Base-by-base conservation (phyloP, 495 filamentous ascomycete genomes). In the Hypoxylon perforatum region DNA sequence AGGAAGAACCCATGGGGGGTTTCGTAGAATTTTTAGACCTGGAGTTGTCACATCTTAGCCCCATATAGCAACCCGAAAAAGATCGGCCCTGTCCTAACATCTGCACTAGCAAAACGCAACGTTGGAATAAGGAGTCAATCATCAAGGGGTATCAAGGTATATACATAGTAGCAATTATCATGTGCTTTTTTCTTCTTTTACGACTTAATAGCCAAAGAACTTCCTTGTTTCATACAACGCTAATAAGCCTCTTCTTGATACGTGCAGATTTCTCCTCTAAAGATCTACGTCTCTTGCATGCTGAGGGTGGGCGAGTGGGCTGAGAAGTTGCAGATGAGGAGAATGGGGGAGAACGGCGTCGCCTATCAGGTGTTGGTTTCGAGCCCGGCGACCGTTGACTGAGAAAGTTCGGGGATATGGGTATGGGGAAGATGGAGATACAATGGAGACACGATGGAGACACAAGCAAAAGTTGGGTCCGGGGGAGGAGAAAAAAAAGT, bases 61-160 rank as follows among this genome's bases (percentile, higher is more conserved):
- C 30, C 17, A 57, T 68, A 49, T 30, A 59, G 65, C 42, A 68
- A 55, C n/a, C 57, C 64, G 57, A n/a, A 48, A 49, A 48, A 49
- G n/a, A 12, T 39, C 30, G 22, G 21, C 3, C 22, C 10, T 48
- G 22, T 48, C 22, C n/a, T 14, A 25, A 48, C 46, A 21, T 48
- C 22, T 30, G 30, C 30, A 30, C 12, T 21, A 23, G 22, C n/a
- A n/a, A n/a, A n/a, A n/a, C n/a, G n/a, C n/a, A 42, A 49, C 44
- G 28, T 38, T 15, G 36, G 10, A 49, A 49, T 46, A 56, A 15
- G 35, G 14, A 28, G 30, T 10, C 11, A 10, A 10, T 41, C 38
- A 15, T 41, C 5, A 5, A 41, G 12, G 1, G 9, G 17, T 41
- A 41, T 14, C 12, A 1, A 41, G 15, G 7, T n/a, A 41, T 7